Base-by-base conservation (phyloP, 257 asterid genomes). In the Nicotiana paniculata region DNA sequence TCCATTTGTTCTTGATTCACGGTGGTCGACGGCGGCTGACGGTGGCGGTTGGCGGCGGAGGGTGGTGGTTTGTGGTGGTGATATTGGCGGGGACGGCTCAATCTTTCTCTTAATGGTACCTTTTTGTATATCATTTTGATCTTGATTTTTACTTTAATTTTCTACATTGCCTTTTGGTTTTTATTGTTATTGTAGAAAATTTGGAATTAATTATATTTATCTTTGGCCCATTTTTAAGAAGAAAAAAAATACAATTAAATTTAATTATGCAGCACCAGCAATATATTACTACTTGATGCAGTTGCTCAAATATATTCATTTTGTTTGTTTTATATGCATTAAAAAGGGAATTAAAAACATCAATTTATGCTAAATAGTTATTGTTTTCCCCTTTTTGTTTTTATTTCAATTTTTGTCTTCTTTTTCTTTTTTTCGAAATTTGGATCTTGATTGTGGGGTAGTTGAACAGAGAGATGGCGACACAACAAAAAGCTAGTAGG, bases 1-100 rank as follows among this genome's bases (percentile, higher is more conserved):
- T 61, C 26, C 76, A 39, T 26, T 3, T 18, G 39, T 62, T 80
- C 18, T 48, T 59, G 77, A 80, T 48, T 74, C 2, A 21, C 65
- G 77, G 59, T 12, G 54, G 53, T 9, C 10, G 33, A 57, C 54
- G 35, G 58, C 24, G 68, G 57, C 5, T 16, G 4, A n/a, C 65
- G 57, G 77, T 46, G 17, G 9, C 2, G 9, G 35, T 74, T 54
- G 5, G 33, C 67, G 81, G 68, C 53, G 81, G 28, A 46, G 53
- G 55, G 4, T 35, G 74, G 81, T 33, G 88, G 62, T 65, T 9
- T 81, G 82, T 30, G 82, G 82, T 26, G 88, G 83, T 82, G 90
- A 81, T 61, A 85, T 75, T 79, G 84, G 75, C 75, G 88, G 89
- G 93, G 88, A 87, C 93, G 97, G 97, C 97, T 92, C 97, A 92